Base-by-base conservation (phyloP, 345 rosid genomes). In the Euphorbia tirucalli region DNA sequence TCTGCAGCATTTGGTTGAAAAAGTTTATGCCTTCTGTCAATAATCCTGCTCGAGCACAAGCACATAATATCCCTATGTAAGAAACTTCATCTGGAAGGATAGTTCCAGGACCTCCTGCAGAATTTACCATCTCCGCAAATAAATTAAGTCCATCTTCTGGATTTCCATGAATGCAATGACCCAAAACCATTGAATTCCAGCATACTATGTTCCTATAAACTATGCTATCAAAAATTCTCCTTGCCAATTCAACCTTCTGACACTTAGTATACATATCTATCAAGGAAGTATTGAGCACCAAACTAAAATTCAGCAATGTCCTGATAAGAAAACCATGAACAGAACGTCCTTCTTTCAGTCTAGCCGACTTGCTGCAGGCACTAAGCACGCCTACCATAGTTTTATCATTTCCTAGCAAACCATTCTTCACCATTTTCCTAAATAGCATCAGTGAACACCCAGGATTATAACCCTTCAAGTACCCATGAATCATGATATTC, bases 141-240 rank as follows among this genome's bases (percentile, higher is more conserved):
- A 89, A 75, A 19, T 74, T 35, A 61, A 91, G 84, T 28, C 93
- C 95, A 50, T 80, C 85, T 64, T 76, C 84, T 60, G 88, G 91
- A 63, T 77, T 60, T 21, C 97, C 95, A 68, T 87, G 89, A 67
- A 91, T 87, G 84, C 91, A 88, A 72, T 89, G 85, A 74, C 91
- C 93, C 81, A 85, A 78, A 74, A 89, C 83, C 91, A 91, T 91
- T 61, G 90, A 90, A 85, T 89, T 91, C 91, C 91, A 88, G 18
- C 89, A 85, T 60, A 87, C 70, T 67, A 79, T 68, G 73, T 83
- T 91, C 80, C 80, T 83, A 57, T 54, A 48, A 3, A 56, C 59
- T 60, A 85, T 30, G 55, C 71, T 81, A 48, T 89, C 79, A 32
- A 88, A 91, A n/a, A 91, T 66, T 70, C 73, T 76, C 35, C 74